Evolutionary conservation across 2,329 filamentous ascomycete species (phyloP), one percentile per base, ranked within the genome.

Genomic region (Furcasterigmium furcatum): DNA sequence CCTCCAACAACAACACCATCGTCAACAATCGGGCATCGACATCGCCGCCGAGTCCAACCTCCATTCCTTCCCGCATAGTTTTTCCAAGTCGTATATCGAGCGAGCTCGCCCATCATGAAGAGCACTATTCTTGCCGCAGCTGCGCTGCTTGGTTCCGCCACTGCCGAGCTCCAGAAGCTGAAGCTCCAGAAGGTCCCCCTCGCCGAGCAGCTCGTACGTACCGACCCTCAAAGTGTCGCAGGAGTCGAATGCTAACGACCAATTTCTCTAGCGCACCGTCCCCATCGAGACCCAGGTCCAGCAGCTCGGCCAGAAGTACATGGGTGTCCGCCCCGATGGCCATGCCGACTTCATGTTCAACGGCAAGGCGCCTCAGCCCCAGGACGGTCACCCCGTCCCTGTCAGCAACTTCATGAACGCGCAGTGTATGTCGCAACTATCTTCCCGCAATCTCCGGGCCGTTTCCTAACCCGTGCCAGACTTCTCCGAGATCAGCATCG

Each of bases 371-470:
- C 71, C 88, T 61, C 76, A 85, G 56, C 70, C 75, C 46, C 79
- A 87, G 53, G 75, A 70, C 54, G 79, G 80, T 49, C 92, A 97
- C 71, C 82, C 85, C 47, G 87, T 99, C 35, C 88, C 92, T 47
- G 85, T 99, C 59, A 88, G 84, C 72, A 99, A 99, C 84, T 99
- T 96, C 76, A 76, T 97, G 76, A 99, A 99, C 64, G 94, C 94
- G 48, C 94, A 99, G 73, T 99, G 91, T 96, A 85, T 63, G 88
- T 73, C 30, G 27, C n/a, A 3, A 18, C 4, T 13, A 5, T 22
- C 4, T 9, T 24, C 22, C 13, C 20, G 16, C 13, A 22, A 24
- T 35, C 20, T 36, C 35, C 27, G 19, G 12, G 22, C 43, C 42
- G 24, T 43, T 7, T 8, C 10, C 20, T 21, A 5, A 38, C 21